A percentile compares a stretch with the other conserved stretches of the same genome.
Evolutionary conservation across 306 rosid genomes (phyloP).

Genomic region (Malus sylvestris): DNA sequence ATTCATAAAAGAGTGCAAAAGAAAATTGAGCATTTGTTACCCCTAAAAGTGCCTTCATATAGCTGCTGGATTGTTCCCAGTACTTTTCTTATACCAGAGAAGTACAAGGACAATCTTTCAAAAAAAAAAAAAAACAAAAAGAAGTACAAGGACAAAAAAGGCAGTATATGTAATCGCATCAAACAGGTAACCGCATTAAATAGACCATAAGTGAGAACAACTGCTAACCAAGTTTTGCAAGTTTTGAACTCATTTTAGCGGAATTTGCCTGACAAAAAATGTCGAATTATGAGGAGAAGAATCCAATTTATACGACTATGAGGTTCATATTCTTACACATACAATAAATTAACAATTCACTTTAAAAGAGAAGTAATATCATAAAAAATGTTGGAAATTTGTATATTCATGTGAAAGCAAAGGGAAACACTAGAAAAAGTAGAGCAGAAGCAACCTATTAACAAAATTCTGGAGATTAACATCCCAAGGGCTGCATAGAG

Average conservation of each 20-base stretch:
- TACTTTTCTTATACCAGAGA: constrained; percentile 4
- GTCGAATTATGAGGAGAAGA: background rate
- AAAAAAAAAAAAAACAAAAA: no score
- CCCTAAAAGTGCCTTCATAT: constrained; percentile 9
- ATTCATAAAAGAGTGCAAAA: background rate
- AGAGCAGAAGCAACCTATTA: no score
- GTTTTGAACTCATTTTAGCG: background rate
- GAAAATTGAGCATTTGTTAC: background rate
- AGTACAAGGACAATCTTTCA: background rate
- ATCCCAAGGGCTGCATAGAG: no score
- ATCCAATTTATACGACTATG: no score
- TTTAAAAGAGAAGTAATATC: no score
- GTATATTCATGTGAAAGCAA: background rate
- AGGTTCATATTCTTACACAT: no score
- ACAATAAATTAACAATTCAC: background rate
- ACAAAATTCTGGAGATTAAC: background rate
- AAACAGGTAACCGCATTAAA: no score
- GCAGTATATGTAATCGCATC: background rate
- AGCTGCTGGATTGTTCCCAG: constrained; percentile 6
- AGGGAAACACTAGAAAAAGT: background rate
- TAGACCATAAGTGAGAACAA: background rate
- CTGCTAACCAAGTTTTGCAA: constrained; percentile 8
- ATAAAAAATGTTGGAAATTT: background rate
- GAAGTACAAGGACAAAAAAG: background rate
- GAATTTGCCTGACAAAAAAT: background rate